phyloP scores from a whole-genome alignment of 495 filamentous ascomycete species.

The Penicillium flavigenum region DNA sequence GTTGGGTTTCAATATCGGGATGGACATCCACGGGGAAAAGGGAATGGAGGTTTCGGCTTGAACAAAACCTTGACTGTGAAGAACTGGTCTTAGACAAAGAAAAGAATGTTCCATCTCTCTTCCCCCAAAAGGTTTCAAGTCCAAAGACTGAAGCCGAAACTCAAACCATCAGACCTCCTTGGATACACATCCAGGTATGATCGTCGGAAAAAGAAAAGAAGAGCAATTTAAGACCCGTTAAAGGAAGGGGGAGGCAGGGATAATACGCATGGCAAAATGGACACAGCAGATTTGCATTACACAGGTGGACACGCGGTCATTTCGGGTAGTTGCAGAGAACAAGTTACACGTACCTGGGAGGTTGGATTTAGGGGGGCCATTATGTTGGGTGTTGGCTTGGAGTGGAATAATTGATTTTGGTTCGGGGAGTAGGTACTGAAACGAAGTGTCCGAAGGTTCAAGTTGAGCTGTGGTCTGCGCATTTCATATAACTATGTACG shows the following conservation, averaged over 20 bases:
- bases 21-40: conserved; percentile 6
- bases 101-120: conserved; percentile 14
- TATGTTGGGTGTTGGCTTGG: conserved; percentile 1
- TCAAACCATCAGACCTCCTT: neutral
- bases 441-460: neutral
- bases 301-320: conserved; percentile 11
- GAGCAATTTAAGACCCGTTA: conserved; percentile 5
- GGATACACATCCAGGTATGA: neutral
- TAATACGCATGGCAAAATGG: conserved; percentile 13
- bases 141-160: conserved; percentile 14
- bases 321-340: conserved; percentile 12
- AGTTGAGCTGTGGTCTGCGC: neutral
- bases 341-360: conserved; percentile 33
- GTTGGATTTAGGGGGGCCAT: conserved; percentile 40
- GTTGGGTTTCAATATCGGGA: conserved; percentile 12
- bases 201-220: conserved; percentile 2
- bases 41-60: neutral
- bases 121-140: conserved; percentile 1
- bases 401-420: neutral
- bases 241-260: neutral
- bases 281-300: conserved; percentile 9
- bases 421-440: neutral
- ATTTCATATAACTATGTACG: neutral
- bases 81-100: neutral
- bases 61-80: neutral